phyloP scores from a whole-genome alignment of 2,329 filamentous ascomycete species.

The Pezicula radicicola region DNA sequence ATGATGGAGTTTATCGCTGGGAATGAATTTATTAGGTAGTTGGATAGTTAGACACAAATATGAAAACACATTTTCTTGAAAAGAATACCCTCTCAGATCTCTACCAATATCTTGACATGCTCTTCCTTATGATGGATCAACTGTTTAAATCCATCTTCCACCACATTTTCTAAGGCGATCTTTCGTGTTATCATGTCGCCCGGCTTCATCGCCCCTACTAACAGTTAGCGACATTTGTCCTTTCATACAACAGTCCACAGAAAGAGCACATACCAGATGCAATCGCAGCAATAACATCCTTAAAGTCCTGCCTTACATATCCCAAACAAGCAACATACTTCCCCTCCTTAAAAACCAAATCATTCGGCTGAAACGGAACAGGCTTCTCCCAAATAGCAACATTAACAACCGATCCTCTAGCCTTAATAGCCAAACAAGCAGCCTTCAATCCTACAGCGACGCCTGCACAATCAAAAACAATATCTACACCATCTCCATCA shows the following conservation, averaged over 20 bases:
- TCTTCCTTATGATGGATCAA: conserved; percentile 58
- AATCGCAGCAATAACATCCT: conserved; percentile 53
- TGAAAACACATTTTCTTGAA: not conserved
- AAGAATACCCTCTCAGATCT: conserved; percentile 22
- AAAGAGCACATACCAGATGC: conserved; percentile 24
- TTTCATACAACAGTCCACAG: not conserved
- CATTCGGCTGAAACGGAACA: conserved; percentile 50
- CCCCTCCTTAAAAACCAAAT: conserved; percentile 50
- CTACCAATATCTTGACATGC: conserved; percentile 61
- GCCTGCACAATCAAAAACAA: conserved; percentile 61
- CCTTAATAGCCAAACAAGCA: conserved; percentile 46
- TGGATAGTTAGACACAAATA: not conserved
- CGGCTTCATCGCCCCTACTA: conserved; percentile 45
- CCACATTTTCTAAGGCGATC: conserved; percentile 51
- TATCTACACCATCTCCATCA: conserved; percentile 47
- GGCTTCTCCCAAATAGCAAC: conserved; percentile 62
- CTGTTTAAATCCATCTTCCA: conserved; percentile 54
- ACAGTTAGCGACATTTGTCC: not conserved
- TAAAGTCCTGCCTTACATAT: conserved; percentile 42
- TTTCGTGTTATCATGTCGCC: conserved; percentile 58
- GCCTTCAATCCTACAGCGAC: conserved; percentile 42
- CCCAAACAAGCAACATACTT: conserved; percentile 39
- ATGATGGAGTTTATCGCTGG: conserved; percentile 26
- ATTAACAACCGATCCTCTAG: conserved; percentile 57
- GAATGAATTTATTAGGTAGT: conserved; percentile 14